phyloP scores from a whole-genome alignment of 2,329 filamentous ascomycete species.

The Fusarium sp. region DNA sequence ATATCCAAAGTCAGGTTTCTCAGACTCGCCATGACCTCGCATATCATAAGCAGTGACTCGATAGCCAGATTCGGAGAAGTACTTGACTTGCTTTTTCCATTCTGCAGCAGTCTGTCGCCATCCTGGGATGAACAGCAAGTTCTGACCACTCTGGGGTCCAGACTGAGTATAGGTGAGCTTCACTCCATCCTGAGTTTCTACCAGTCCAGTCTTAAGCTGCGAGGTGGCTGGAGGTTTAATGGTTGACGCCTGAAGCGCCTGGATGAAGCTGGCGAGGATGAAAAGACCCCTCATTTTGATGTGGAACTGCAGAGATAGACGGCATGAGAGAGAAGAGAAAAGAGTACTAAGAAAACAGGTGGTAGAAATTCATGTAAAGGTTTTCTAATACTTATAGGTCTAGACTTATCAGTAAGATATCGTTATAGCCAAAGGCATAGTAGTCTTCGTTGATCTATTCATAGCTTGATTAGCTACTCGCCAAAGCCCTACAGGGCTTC shows the following conservation, averaged over 20 bases:
- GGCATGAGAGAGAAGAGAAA: no score
- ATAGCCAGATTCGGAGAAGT: background rate
- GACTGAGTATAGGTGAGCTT: conserved; percentile 45
- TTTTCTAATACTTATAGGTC: no score
- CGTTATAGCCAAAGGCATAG: no score
- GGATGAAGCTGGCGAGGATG: background rate
- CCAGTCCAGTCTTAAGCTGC: background rate
- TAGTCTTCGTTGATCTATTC: no score
- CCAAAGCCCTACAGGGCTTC: no score
- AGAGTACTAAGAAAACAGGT: no score
- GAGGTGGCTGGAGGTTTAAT: background rate
- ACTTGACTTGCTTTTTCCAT: background rate
- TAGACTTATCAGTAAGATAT: no score
- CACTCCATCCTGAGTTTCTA: conserved; percentile 42
- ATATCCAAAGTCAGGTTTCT: background rate
- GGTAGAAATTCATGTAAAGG: no score
- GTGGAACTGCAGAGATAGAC: no score
- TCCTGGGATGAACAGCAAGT: conserved; percentile 1
- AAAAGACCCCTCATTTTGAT: background rate
- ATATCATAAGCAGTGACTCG: background rate
- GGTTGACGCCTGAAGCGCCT: background rate
- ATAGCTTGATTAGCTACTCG: no score
- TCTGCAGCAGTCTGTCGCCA: background rate
- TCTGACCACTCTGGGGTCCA: conserved; percentile 38
- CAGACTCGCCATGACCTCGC: background rate